These are phyloP conservation scores for Yueomyces sinensis DNA, from an alignment of 805 yeast genomes.

Conservation along the genomic window DNA sequence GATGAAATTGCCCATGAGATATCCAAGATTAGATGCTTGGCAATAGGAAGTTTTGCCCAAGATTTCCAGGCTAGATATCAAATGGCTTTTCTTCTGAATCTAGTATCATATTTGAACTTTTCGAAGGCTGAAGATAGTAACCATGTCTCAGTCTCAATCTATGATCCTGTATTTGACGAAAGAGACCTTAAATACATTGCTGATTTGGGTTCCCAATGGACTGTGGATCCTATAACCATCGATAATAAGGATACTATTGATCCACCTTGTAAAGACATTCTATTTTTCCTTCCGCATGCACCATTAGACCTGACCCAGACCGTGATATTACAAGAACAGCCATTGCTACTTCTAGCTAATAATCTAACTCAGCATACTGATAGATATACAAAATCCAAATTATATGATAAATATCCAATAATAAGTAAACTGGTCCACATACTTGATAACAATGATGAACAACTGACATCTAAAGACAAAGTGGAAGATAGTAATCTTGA, in stretches of 20 bases:
- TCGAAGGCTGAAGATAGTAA: background rate
- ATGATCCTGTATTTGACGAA: constrained; percentile 50
- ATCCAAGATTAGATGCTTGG: constrained; percentile 45
- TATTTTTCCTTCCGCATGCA: constrained; percentile 68
- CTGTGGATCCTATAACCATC: constrained; percentile 12
- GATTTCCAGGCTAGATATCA: constrained; percentile 54
- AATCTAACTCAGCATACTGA: constrained; percentile 41
- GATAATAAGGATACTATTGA: constrained; percentile 9
- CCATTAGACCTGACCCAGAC: constrained; percentile 41
- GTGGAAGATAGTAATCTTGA: constrained; percentile 4
- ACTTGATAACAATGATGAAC: background rate
- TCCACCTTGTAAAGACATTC: constrained; percentile 10
- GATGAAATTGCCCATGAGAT: constrained; percentile 5
- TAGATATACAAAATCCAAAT: constrained; percentile 30
- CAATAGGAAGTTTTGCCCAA: constrained; percentile 53
- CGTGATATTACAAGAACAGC: constrained; percentile 23
- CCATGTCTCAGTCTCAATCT: constrained; percentile 30
- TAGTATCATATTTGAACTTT: constrained; percentile 19
- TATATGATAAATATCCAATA: constrained; percentile 31
- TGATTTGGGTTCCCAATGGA: constrained; percentile 15
- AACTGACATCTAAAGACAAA: constrained; percentile 1
- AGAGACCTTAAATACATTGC: constrained; percentile 30
- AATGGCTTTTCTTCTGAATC: constrained; percentile 39
- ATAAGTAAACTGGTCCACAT: constrained; percentile 27
- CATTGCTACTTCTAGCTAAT: constrained; percentile 36